Percentiles rank a stretch among this genome's conserved stretches.
phyloP scores from a whole-genome alignment of 192 early-diverging fungal species.

The Mortierella hygrophila region DNA sequence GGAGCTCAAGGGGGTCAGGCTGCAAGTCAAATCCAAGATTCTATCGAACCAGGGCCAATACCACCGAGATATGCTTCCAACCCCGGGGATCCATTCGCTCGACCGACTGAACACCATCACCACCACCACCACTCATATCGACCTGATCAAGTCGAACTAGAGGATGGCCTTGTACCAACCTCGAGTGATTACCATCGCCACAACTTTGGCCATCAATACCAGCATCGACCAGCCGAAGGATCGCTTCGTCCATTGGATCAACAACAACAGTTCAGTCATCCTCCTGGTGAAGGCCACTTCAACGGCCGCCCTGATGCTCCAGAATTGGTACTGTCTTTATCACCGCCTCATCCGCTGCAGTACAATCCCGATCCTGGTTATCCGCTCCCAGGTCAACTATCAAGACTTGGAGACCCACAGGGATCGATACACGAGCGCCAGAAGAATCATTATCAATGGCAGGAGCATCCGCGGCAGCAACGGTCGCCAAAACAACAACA shows the following conservation, averaged over 20 bases:
- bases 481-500: background rate
- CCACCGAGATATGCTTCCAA: background rate
- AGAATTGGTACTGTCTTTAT: background rate
- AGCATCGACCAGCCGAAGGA: background rate
- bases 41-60: background rate
- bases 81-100: background rate
- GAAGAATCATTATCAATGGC: background rate
- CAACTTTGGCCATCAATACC: background rate
- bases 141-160: background rate
- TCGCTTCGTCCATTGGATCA: too few species aligned
- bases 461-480: background rate
- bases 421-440: background rate
- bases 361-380: background rate
- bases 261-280: background rate
- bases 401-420: background rate
- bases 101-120: background rate
- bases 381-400: background rate
- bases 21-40: background rate
- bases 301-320: background rate
- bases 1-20: background rate
- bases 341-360: background rate
- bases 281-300: background rate
- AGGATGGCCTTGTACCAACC: background rate
- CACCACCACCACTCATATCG: background rate
- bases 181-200: background rate